Conservation (phyloP, 805 yeast species). For the Sporopachydermia lactativora region DNA sequence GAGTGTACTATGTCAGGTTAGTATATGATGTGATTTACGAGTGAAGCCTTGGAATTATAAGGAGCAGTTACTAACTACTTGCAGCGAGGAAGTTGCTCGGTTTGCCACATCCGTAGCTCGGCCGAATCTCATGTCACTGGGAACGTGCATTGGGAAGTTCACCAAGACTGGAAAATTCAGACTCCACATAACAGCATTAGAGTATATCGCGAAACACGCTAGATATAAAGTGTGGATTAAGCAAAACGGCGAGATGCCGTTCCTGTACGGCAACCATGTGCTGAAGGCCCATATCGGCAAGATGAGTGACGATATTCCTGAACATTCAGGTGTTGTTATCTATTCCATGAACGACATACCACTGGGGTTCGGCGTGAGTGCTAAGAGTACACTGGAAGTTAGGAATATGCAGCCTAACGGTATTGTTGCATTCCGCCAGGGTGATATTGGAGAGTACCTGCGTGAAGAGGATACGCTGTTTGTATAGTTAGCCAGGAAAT, state of each 20-base stretch:
- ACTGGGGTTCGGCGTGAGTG: conserved; percentile 88
- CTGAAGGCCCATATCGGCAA: conserved; percentile 93
- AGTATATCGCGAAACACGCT: conserved; percentile 73
- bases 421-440: conserved; percentile 91
- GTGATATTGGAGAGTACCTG: conserved; percentile 93
- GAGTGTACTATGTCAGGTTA: conserved; percentile 74
- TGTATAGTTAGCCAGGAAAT: too few species aligned
- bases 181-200: conserved; percentile 83
- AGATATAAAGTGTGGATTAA: conserved; percentile 94
- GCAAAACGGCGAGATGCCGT: conserved; percentile 97
- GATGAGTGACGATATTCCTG: conserved; percentile 95
- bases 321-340: conserved; percentile 90
- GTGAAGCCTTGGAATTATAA: too few species aligned
- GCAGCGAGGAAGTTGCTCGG: conserved; percentile 61
- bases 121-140: conserved; percentile 81
- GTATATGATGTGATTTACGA: conserved; percentile 4
- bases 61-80: not conserved
- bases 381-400: conserved; percentile 82
- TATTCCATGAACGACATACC: conserved; percentile 89
- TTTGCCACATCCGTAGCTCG: conserved; percentile 87
- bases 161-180: conserved; percentile 96
- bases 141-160: conserved; percentile 90
- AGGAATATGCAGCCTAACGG: conserved; percentile 85
- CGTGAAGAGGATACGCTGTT: conserved; percentile 96
- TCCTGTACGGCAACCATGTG: conserved; percentile 89